Percentiles rank a stretch among this genome's conserved stretches.
Evolutionary conservation across 2,329 filamentous ascomycete genomes (phyloP).

Genomic region (Neoarthrinium moseri): DNA sequence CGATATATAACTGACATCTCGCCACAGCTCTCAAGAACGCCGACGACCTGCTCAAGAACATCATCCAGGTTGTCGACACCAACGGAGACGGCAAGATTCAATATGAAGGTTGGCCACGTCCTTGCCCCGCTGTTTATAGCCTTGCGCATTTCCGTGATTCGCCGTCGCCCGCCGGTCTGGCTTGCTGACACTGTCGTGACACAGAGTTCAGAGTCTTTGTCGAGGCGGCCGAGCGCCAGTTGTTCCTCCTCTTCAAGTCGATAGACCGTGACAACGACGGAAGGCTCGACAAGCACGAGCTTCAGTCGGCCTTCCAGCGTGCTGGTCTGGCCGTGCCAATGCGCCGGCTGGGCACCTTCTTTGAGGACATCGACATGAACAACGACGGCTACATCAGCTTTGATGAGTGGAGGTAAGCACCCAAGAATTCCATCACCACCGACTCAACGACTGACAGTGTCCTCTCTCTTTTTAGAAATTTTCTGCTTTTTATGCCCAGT

Average conservation of each 20-base stretch:
- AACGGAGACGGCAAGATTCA: conserved; percentile 88
- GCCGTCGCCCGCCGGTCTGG: neutral
- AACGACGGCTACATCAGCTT: conserved; percentile 86
- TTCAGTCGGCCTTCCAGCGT: conserved; percentile 73
- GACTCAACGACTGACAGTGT: neutral
- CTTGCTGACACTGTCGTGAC: conserved; percentile 12
- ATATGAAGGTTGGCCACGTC: conserved; percentile 66
- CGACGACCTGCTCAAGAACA: conserved; percentile 76
- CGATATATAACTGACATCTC: conserved; percentile 4
- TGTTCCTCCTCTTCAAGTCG: conserved; percentile 76
- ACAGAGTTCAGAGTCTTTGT: conserved; percentile 89
- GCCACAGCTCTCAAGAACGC: conserved; percentile 80
- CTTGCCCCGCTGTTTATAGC: neutral
- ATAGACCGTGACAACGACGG: conserved; percentile 88
- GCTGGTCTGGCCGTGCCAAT: conserved; percentile 78
- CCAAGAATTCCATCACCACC: neutral
- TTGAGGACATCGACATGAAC: conserved; percentile 85
- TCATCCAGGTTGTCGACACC: conserved; percentile 80
- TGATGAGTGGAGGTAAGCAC: conserved; percentile 89
- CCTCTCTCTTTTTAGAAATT: conserved; percentile 61
- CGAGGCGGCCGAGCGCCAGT: conserved; percentile 79
- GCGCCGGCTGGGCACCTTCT: conserved; percentile 79
- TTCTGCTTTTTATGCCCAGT: conserved; percentile 82
- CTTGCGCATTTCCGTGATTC: neutral
- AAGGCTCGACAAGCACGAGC: conserved; percentile 81